Conservation (phyloP, 331 rosid species). For the Saraca asoca region DNA sequence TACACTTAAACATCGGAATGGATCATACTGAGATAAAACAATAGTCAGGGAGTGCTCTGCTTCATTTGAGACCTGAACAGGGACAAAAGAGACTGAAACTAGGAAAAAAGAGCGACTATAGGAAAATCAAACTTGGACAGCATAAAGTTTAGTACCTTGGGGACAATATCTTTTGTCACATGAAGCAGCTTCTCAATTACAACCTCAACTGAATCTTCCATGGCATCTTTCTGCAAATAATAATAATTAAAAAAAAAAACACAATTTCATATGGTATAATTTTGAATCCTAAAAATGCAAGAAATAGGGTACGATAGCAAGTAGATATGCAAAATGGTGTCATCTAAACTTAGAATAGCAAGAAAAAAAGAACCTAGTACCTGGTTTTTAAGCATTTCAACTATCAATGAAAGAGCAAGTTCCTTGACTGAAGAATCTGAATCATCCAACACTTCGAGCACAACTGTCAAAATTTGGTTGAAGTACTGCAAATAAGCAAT, state of each 20-base stretch:
- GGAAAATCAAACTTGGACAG: constrained; percentile 18
- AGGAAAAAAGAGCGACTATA: constrained; percentile 22
- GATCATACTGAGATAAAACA: constrained; percentile 85
- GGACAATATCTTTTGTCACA: constrained; percentile 68
- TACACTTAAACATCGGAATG: constrained; percentile 96
- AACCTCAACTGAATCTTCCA: constrained; percentile 94
- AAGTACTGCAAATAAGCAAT: constrained; percentile 79
- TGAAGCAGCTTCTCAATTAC: constrained; percentile 96
- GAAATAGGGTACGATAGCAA: constrained; percentile 17
- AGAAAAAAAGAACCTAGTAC: constrained; percentile 38
- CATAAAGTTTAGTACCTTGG: constrained; percentile 57
- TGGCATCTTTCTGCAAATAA: constrained; percentile 69
- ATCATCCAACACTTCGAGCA: constrained; percentile 95
- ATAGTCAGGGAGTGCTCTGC: constrained; percentile 93
- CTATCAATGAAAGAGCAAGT: constrained; percentile 71
- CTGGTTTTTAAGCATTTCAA: constrained; percentile 93
- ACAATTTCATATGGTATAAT: constrained; percentile 18
- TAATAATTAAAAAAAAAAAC: not conserved
- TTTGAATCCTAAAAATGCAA: constrained; percentile 6
- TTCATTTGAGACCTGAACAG: constrained; percentile 83
- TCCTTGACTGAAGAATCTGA: constrained; percentile 79
- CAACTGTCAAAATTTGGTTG: constrained; percentile 90
- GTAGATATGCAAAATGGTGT: not conserved
- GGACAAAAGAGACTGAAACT: constrained; percentile 33
- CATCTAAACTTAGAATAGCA: constrained; percentile 19